Evolutionary conservation across 2,329 filamentous ascomycete species (phyloP), one percentile per base, ranked within the genome.

Genomic region (Gaeumannomyces sp.): DNA sequence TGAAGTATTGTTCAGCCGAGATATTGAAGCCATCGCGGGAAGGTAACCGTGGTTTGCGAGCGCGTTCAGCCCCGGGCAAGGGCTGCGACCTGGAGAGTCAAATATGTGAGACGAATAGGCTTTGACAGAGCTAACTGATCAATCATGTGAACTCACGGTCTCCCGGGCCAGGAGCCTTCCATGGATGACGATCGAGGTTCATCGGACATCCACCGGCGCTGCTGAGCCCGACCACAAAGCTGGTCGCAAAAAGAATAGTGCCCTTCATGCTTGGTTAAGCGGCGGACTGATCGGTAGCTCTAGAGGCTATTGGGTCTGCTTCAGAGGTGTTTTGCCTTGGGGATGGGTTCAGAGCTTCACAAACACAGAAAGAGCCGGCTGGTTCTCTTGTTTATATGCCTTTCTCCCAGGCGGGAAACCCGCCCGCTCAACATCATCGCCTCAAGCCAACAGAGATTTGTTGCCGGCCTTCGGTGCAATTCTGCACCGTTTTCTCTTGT

Each of bases 1-100:
- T 68, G 16, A 81, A 69, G 0, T 76, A 75, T 25, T 73, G 74
- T 60, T 76, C 70, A 35, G 72, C 68, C 16, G 76, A 79, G 62
- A 82, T 72, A 68, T 79, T 74, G 59, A 72, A 74, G 56, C 81
- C 81, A 64, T 81, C 71, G 61, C 76, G 81, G 79, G 80, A 0
- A 84, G 75, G 64, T 79, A 81, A 16, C 77, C 78, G 65, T 83
- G 79, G 68, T 83, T 84, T 3, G 80, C 77, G n/a, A 83, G 72
- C 0, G 80, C 77, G 69, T 84, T 84, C 65, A 83, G 72, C 76
- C 81, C 81, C 0, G 82, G 81, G 64, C 81, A 84, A n/a, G 81
- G 80, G 0, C 76, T 76, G 22, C 76, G 73, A 27, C 76, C 75
- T 78, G 31, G 19, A 45, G 3, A 19, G n/a, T 4, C 7, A 53